A percentile compares a stretch with the other conserved stretches of the same genome.
phyloP scores from a whole-genome alignment of 129 eudicot genomes.

The Chrysanthemum seticuspe region DNA sequence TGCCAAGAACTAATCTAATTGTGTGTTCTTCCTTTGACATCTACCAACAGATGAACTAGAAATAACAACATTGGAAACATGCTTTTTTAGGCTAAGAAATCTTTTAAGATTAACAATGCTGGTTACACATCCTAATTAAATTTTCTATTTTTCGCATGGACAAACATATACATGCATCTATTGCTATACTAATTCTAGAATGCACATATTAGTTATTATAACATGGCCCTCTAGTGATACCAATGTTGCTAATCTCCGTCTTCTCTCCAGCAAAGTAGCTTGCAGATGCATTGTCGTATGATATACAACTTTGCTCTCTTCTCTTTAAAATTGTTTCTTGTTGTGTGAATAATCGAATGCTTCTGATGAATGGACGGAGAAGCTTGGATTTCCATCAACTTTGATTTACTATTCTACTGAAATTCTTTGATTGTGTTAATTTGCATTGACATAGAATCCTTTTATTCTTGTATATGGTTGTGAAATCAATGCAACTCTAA shows the following conservation, averaged over 20 bases:
- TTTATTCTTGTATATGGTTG: background rate
- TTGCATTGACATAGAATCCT: background rate
- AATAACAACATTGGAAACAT: too few species aligned
- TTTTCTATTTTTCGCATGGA: background rate
- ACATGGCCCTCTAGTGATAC: background rate
- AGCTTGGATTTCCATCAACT: conserved; percentile 22
- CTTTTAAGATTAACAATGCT: background rate
- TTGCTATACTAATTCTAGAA: background rate
- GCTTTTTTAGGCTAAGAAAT: too few species aligned
- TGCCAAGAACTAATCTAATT: too few species aligned
- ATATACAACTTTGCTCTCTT: conserved; percentile 47
- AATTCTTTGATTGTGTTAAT: conserved; percentile 3
- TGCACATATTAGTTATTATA: background rate
- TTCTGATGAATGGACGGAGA: conserved; percentile 15
- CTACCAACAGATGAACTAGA: too few species aligned
- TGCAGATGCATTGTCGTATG: conserved; percentile 50
- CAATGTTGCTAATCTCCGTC: conserved; percentile 7
- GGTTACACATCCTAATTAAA: background rate
- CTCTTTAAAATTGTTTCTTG: conserved; percentile 34
- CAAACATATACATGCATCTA: background rate
- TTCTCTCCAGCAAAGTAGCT: conserved; percentile 56
- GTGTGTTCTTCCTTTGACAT: too few species aligned
- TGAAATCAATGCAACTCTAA: background rate
- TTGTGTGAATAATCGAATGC: conserved; percentile 20
- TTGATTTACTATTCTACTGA: background rate